Conservation (phyloP, 2,329 filamentous ascomycete genomes). For the Thermothelomyces thermophilus region DNA sequence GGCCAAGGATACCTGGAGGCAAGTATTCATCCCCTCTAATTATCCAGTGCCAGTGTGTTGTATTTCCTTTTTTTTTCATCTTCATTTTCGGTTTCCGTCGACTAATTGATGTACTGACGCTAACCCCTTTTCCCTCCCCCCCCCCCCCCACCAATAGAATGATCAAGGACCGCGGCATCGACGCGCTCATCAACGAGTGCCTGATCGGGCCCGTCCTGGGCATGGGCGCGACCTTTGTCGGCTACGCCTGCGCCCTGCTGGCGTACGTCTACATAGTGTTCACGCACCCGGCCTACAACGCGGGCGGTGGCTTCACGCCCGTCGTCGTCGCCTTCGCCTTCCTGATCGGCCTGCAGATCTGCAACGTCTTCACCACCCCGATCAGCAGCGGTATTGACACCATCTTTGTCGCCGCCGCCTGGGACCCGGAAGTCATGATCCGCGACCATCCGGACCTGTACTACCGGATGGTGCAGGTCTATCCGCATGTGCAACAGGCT, state of each 20-base stretch:
- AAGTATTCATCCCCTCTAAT: no score
- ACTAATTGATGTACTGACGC: no score
- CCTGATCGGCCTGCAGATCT: conserved; percentile 83
- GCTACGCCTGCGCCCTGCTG: conserved; percentile 71
- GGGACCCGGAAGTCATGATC: conserved; percentile 68
- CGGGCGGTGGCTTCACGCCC: conserved; percentile 59
- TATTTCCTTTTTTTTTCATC: no score
- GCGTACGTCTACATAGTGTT: conserved; percentile 82
- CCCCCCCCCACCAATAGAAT: conserved; percentile 38
- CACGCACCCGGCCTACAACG: conserved; percentile 74
- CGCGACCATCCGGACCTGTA: conserved; percentile 78
- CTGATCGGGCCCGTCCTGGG: conserved; percentile 68
- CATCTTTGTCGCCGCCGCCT: conserved; percentile 74
- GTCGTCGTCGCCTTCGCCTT: conserved; percentile 81
- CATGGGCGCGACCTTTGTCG: conserved; percentile 77
- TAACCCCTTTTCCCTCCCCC: not conserved
- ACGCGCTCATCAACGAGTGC: conserved; percentile 84
- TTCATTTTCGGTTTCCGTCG: no score
- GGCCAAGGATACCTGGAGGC: conserved; percentile 80
- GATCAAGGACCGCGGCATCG: conserved; percentile 87
- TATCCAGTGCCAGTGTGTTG: no score
- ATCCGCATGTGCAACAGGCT: conserved; percentile 74
- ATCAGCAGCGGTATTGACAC: conserved; percentile 85
- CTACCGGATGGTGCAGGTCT: conserved; percentile 68
- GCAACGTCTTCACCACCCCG: conserved; percentile 83